Base-by-base conservation (phyloP, 202 grass and related monocot species). In the Panicum hallii region DNA sequence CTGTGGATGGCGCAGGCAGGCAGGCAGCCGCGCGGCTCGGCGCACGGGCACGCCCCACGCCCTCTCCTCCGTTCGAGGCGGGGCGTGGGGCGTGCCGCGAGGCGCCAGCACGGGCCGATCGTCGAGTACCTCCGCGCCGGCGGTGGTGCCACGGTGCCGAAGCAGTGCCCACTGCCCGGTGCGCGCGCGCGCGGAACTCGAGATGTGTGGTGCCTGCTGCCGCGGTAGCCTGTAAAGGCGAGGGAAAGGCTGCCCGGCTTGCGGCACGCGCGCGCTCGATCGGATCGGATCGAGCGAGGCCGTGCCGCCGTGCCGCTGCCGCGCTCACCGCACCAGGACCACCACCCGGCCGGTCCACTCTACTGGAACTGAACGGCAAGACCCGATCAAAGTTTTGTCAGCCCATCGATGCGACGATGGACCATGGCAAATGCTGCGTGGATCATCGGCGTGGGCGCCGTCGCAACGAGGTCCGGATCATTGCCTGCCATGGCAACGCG, bases 121-220 rank as follows among this genome's bases (percentile, higher is more conserved):
- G 26, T 26, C 56, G 55, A 58, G 20, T 4, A 22, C 55, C 55
- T 54, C 52, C 20, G n/a, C 56, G 20, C 55, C 6, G 55, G 17
- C 72, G 72, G 65, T 19, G 74, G 40, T 69, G 83, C 43, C 70
- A 66, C 46, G 70, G 9, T n/a, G 46, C 26, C 15, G 16, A 5
- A 5, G 52, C 52, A 11, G 47, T 4, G 52, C 52, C 17, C 52
- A 55, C 53, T 20, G 53, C 53, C 0, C 60, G 2, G n/a, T 58
- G 56, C 23, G 23, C 60, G 0, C n/a, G 12, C 40, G 19, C 26
- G 69, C 48, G 11, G 16, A 2, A 50, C 65, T 69, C 63, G 32
- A 40, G 61, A 17, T 36, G 32, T 12, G 32, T 32, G 63, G n/a
- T 3, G 49, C 48, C 46, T 20, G 46, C 72, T 30, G 69, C 16